Evolutionary conservation across 371 early-diverging fungal species (phyloP).

Genomic region (Phascolomyces articulosus): DNA sequence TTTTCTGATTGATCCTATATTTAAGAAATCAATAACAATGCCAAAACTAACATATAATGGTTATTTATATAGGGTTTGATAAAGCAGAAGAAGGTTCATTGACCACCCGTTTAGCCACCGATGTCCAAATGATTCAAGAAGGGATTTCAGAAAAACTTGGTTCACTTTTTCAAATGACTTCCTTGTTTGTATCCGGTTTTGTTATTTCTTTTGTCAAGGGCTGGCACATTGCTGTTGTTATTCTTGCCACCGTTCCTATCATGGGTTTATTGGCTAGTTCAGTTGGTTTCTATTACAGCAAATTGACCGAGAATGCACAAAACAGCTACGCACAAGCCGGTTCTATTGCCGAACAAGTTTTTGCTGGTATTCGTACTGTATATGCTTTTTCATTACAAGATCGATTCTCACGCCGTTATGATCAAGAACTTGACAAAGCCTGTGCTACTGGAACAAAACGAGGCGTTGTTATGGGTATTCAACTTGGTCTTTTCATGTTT

Average conservation of each 20-base stretch:
- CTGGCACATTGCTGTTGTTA: conserved; percentile 81
- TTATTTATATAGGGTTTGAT: conserved; percentile 45
- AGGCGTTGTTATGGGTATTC: conserved; percentile 37
- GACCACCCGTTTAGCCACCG: conserved; percentile 70
- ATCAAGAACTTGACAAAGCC: conserved; percentile 44
- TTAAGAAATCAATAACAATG: too few species aligned
- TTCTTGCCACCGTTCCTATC: conserved; percentile 63
- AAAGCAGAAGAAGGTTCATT: conserved; percentile 60
- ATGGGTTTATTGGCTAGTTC: conserved; percentile 37
- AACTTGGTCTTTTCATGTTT: conserved; percentile 56
- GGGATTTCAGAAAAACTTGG: conserved; percentile 86
- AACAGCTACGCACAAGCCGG: conserved; percentile 75
- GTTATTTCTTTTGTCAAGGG: conserved; percentile 72
- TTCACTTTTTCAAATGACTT: conserved; percentile 56
- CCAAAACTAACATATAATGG: too few species aligned
- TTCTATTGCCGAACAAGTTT: conserved; percentile 78
- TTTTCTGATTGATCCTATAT: too few species aligned
- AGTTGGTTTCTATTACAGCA: conserved; percentile 59
- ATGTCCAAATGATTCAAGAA: conserved; percentile 80
- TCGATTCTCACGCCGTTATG: conserved; percentile 63
- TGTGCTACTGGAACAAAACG: conserved; percentile 48
- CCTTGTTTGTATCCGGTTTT: conserved; percentile 43
- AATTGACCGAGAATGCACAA: conserved; percentile 40
- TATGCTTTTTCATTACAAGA: conserved; percentile 74
- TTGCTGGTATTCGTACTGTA: conserved; percentile 78